phyloP scores from a whole-genome alignment of 306 rosid genomes.

The Medicago truncatula region MtrunA17r5.0-ANR NC_053043.1:46943501-46944000 shows the following conservation, averaged over 20 bases:
- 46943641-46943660: constrained; percentile 53
- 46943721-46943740: constrained; percentile 61
- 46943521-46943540: constrained; percentile 85
- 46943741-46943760: constrained; percentile 58
- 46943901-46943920: constrained; percentile 64
- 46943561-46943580: constrained; percentile 63
- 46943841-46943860: constrained; percentile 67
- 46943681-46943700: constrained; percentile 73
- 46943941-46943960: constrained; percentile 77
- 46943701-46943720: constrained; percentile 81
- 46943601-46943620: constrained; percentile 57
- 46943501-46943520: constrained; percentile 89
- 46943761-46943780: constrained; percentile 76
- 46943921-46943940: constrained; percentile 72
- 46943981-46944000: constrained; percentile 63
- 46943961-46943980: constrained; percentile 69
- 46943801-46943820: constrained; percentile 79
- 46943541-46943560: constrained; percentile 83
- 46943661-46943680: constrained; percentile 63
- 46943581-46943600: constrained; percentile 76
- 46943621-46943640: constrained; percentile 80
- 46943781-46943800: constrained; percentile 98
- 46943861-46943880: constrained; percentile 73
- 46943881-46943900: constrained; percentile 72
- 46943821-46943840: constrained; percentile 58